Evolutionary conservation across 176 grass and related monocot species (phyloP).

Genomic region (Triticum aestivum): IWGSC_CS_RefSeq_v2.1 NC_057811.1:287082003-287082502

Average conservation of each 20-base stretch:
- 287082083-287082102: no score
- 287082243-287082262: not conserved
- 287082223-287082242: not conserved
- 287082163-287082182: not conserved
- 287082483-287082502: not conserved
- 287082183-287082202: not conserved
- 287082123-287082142: not conserved
- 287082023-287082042: no score
- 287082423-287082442: not conserved
- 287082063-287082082: no score
- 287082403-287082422: not conserved
- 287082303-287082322: not conserved
- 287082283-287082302: not conserved
- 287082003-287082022: no score
- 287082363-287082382: not conserved
- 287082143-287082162: not conserved
- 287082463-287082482: not conserved
- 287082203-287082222: not conserved
- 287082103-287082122: no score
- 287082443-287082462: not conserved
- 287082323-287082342: slow-evolving; percentile 14
- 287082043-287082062: no score
- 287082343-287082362: not conserved
- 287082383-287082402: not conserved
- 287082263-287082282: not conserved